Percentiles rank a stretch among this genome's conserved stretches.
These are phyloP conservation scores for Mycena epipterygia DNA, from an alignment of 768 basidiomycete species.

Conservation along the genomic window DNA sequence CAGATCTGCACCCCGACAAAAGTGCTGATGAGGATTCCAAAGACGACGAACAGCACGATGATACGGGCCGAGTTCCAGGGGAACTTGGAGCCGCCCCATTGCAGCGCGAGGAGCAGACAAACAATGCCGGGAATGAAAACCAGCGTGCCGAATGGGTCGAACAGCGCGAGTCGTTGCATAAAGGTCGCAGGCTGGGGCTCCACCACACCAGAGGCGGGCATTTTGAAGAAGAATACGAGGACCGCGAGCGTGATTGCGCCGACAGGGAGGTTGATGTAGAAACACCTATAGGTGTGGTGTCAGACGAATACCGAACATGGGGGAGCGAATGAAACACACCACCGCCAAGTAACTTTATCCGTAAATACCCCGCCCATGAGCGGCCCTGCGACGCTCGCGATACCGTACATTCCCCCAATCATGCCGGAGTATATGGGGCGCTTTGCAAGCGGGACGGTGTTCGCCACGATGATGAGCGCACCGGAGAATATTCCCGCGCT, in stretches of 20 bases:
- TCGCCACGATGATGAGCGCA: conserved; percentile 40
- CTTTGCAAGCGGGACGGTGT: conserved; percentile 44
- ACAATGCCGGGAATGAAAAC: conserved; percentile 27
- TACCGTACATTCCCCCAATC: conserved; percentile 46
- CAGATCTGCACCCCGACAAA: conserved; percentile 19
- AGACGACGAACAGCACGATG: conserved; percentile 22
- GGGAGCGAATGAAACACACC: no score
- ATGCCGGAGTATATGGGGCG: conserved; percentile 52
- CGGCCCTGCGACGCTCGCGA: conserved; percentile 36
- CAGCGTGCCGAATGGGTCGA: conserved; percentile 30
- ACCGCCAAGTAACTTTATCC: conserved; percentile 49
- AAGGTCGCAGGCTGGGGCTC: neutral
- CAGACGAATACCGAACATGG: no score
- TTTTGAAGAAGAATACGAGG: conserved; percentile 36
- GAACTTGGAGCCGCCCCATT: conserved; percentile 59
- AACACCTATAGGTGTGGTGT: conserved; percentile 32
- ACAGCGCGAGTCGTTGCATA: conserved; percentile 20
- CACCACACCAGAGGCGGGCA: conserved; percentile 15
- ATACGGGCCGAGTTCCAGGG: conserved; percentile 56
- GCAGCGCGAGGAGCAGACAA: conserved; percentile 49
- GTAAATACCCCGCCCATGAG: conserved; percentile 46
- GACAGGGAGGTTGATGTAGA: conserved; percentile 48
- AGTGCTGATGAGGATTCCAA: conserved; percentile 24
- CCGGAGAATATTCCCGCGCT: conserved; percentile 48
- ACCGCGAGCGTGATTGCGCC: conserved; percentile 5